Conservation (phyloP, 495 filamentous ascomycete species). For the Podospora pseudocomata region DNA sequence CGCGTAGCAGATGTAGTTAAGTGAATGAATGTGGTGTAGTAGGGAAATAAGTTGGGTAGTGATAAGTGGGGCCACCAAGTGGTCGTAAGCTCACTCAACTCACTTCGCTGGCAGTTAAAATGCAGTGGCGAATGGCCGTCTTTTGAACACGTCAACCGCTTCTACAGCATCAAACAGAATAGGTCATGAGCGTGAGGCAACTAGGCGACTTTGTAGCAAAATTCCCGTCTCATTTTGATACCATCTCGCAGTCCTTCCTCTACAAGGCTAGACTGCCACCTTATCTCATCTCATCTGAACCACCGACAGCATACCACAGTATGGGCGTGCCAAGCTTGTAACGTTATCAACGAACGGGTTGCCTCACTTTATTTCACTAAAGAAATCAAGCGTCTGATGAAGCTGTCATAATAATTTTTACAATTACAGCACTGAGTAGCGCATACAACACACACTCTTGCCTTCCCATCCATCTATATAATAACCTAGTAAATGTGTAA, state of each 20-base stretch:
- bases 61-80: background rate
- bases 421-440: background rate
- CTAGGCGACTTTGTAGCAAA: background rate
- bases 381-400: background rate
- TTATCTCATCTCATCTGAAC: background rate
- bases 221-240: background rate
- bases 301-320: background rate
- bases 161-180: background rate
- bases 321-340: background rate
- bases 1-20: background rate
- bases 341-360: background rate
- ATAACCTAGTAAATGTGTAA: background rate
- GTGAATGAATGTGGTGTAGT: background rate
- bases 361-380: background rate
- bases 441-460: background rate
- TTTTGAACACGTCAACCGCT: constrained; percentile 7
- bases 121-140: background rate
- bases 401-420: background rate
- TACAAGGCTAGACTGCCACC: constrained; percentile 1
- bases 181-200: background rate
- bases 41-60: background rate
- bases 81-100: background rate
- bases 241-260: background rate
- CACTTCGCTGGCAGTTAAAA: background rate
- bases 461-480: background rate